phyloP scores from a whole-genome alignment of 208 protist species.

The Leishmania gerbilli region DNA sequence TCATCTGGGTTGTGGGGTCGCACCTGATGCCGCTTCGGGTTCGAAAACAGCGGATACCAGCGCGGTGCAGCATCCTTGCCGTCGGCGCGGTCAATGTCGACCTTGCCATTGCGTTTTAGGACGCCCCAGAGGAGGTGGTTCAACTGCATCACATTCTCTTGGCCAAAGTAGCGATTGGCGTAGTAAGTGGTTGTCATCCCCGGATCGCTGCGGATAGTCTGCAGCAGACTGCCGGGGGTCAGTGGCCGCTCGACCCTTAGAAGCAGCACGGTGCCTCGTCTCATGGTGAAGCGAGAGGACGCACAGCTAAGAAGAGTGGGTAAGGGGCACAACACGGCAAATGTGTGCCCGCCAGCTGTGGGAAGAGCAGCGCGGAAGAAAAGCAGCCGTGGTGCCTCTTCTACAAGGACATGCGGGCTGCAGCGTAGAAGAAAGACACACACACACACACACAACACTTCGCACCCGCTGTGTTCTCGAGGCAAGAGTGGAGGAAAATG shows the following conservation, averaged over 20 bases:
- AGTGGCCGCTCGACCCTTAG: constrained; percentile 32
- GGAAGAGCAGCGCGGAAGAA: background rate
- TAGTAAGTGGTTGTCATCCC: constrained; percentile 86
- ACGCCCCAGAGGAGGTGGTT: constrained; percentile 79
- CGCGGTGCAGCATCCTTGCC: constrained; percentile 55
- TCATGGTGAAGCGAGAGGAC: constrained; percentile 3
- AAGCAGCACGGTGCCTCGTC: constrained; percentile 10
- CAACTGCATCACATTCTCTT: constrained; percentile 59
- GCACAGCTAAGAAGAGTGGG: background rate
- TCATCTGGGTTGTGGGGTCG: constrained; percentile 67
- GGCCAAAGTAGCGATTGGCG: constrained; percentile 85
- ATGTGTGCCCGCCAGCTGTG: background rate
- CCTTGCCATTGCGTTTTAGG: constrained; percentile 78
- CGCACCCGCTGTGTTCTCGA: background rate
- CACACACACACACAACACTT: background rate
- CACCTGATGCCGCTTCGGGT: constrained; percentile 56
- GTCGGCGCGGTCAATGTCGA: constrained; percentile 71
- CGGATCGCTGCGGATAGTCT: constrained; percentile 78
- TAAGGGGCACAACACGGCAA: background rate
- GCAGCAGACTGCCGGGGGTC: constrained; percentile 52
- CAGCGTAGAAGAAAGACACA: constrained; percentile 4
- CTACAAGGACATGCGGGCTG: background rate
- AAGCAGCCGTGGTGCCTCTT: background rate
- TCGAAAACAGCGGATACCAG: constrained; percentile 73
- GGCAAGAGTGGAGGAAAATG: background rate